Percentiles rank a stretch among this genome's conserved stretches.
phyloP scores from a whole-genome alignment of 163 green algal genomes.

The Scenedesmus sp. region DNA sequence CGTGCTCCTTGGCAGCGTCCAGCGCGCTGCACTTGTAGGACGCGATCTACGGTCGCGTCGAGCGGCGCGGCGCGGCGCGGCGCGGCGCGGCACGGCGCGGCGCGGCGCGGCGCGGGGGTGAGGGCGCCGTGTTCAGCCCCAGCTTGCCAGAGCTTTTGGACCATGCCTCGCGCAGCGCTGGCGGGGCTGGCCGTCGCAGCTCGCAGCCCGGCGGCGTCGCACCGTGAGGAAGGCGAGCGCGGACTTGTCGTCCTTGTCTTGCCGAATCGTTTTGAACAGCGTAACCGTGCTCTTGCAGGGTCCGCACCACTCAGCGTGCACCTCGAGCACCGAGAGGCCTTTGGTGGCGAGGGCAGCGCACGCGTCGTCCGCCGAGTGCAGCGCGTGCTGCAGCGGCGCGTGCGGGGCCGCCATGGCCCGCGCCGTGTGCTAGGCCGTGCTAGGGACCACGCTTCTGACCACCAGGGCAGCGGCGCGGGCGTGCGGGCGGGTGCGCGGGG shows the following conservation, averaged over 20 bases:
- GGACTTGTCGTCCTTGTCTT: slow-evolving; percentile 75
- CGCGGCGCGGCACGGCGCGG: no score
- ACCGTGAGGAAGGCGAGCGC: slow-evolving; percentile 69
- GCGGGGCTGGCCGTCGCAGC: background rate
- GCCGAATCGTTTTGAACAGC: slow-evolving; percentile 67
- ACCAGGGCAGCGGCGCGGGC: no score
- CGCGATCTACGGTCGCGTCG: no score
- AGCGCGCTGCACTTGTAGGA: slow-evolving; percentile 67
- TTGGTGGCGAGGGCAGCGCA: slow-evolving; percentile 53
- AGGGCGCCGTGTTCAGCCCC: no score
- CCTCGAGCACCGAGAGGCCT: slow-evolving; percentile 70
- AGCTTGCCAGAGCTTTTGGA: no score
- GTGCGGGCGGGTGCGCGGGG: no score
- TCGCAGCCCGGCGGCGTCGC: no score
- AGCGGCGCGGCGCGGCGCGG: no score
- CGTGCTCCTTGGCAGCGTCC: slow-evolving; percentile 59
- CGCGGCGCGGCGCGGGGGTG: no score
- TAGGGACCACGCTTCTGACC: background rate
- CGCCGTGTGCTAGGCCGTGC: background rate
- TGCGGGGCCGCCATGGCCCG: background rate
- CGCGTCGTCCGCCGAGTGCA: slow-evolving; percentile 49
- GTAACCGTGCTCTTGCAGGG: slow-evolving; percentile 75
- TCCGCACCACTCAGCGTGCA: slow-evolving; percentile 73
- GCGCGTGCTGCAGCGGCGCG: background rate
- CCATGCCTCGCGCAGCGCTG: no score